These are phyloP conservation scores for Colletotrichum ledebouriae DNA, from an alignment of 2,329 filamentous ascomycete genomes.

Conservation along the genomic window DNA sequence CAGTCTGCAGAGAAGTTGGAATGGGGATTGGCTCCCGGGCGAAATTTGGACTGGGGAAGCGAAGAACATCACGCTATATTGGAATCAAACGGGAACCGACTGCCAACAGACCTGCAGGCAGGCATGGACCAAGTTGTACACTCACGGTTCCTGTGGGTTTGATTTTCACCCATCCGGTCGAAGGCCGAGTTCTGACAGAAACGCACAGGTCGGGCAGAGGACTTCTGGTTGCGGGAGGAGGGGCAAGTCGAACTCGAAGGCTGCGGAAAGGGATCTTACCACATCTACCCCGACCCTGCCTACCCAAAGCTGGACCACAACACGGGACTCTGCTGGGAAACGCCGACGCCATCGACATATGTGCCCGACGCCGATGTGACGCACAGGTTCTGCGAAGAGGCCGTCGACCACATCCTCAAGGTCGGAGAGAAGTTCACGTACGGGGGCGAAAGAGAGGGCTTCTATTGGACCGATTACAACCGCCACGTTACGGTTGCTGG, in stretches of 20 bases:
- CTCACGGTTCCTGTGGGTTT: slow-evolving; percentile 21
- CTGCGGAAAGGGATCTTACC: slow-evolving; percentile 23
- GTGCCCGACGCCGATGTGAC: not conserved
- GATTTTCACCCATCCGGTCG: not conserved
- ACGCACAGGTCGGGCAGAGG: slow-evolving; percentile 12
- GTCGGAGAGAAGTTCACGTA: slow-evolving; percentile 1
- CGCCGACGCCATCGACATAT: slow-evolving; percentile 18
- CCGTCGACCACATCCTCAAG: not conserved
- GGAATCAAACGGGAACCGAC: not conserved
- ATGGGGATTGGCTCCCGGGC: not conserved
- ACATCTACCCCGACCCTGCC: not conserved
- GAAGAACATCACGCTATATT: slow-evolving; percentile 9
- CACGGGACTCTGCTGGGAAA: slow-evolving; percentile 26
- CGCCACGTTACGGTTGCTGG: not conserved
- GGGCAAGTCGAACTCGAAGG: slow-evolving; percentile 9
- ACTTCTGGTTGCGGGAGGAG: slow-evolving; percentile 35
- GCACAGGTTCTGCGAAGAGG: slow-evolving; percentile 17
- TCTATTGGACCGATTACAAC: slow-evolving; percentile 36
- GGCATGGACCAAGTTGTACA: slow-evolving; percentile 24
- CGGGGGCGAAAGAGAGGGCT: slow-evolving; percentile 1
- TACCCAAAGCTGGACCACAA: slow-evolving; percentile 11
- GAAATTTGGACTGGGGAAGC: slow-evolving; percentile 8
- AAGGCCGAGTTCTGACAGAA: not conserved
- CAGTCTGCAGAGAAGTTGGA: not conserved
- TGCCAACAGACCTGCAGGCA: slow-evolving; percentile 22